Base-by-base conservation (phyloP, 164 flowering plant genomes). In the Malania oleifera region DNA sequence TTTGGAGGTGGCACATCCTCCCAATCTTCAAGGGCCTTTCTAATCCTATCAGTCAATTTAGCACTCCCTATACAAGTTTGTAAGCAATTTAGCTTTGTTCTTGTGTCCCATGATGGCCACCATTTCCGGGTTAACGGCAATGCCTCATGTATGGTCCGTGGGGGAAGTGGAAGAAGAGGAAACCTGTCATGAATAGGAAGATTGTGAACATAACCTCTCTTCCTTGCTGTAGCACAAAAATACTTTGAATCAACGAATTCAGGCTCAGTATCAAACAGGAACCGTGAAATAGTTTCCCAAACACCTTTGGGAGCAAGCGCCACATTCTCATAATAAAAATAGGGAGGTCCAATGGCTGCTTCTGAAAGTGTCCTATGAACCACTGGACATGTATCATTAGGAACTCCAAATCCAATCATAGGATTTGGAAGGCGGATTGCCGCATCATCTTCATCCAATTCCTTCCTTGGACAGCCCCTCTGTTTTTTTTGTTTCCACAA, bases 91-190 rank as follows among this genome's bases (percentile, higher is more conserved):
- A 90, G 48, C 31, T 95, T 81, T 14, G 81, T 84, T 34, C 97
- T 75, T 0, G 62, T 29, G 54, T 95, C 99, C 97, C 99, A 95
- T 1, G 78, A 43, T 18, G 99, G 97, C 99, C 96, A 95, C 95
- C 96, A 95, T 65, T 56, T 81, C 71, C 46, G 83, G 13, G 93
- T 81, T 24, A 77, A 44, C 0, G 97, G 97, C 0, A 95, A 60
- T 8, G 96, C 99, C 27, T 90, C 95, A 37, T 72, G 68, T 18
- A 95, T 80, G 14, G 91, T 88, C 11, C 45, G 68, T 7, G 95
- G 89, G 14, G 88, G 93, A n/a, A 78, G 69, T 0, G 96, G 99
- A 40, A 65, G 39, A 38, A 91, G 72, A 4, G 86, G 91, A 61
- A 65, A 86, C 45, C 99, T 68, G 59, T 81, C 75, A 0, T 72